Conservation (phyloP, 2,329 filamentous ascomycete species). For the Akanthomyces lecanii region DNA sequence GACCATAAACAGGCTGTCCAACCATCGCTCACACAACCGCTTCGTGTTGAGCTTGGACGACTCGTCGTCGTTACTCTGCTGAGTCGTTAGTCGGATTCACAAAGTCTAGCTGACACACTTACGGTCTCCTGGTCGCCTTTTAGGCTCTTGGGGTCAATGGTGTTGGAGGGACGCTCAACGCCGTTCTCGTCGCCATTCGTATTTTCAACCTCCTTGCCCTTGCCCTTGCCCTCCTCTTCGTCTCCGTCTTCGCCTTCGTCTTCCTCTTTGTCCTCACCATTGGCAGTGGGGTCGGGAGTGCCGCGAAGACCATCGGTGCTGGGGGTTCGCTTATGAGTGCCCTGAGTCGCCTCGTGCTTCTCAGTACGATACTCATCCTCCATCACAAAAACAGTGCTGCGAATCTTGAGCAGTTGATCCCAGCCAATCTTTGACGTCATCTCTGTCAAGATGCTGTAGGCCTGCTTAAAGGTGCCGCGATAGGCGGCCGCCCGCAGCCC, state of each 20-base stretch:
- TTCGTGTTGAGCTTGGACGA: conserved; percentile 94
- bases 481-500: conserved; percentile 85
- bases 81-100: conserved; percentile 21
- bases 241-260: conserved; percentile 33
- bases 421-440: conserved; percentile 96
- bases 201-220: conserved; percentile 30
- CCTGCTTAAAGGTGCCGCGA: conserved; percentile 92
- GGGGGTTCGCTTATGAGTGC: conserved; percentile 60
- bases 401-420: conserved; percentile 91
- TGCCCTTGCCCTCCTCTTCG: conserved; percentile 33
- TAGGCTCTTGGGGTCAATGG: conserved; percentile 70
- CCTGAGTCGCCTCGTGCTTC: conserved; percentile 58
- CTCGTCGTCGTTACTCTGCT: conserved; percentile 60
- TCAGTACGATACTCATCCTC: conserved; percentile 96
- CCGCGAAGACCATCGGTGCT: conserved; percentile 76
- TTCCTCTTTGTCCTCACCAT: conserved; percentile 40
- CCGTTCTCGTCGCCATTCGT: conserved; percentile 34
- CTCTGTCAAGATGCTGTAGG: conserved; percentile 89
- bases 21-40: conserved; percentile 92
- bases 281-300: conserved; percentile 57
- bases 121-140: conserved; percentile 73
- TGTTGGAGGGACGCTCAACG: conserved; percentile 76
- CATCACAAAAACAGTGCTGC: conserved; percentile 98
- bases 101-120: conserved; percentile 26
- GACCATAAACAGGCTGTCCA: conserved; percentile 99